A percentile compares a stretch with the other conserved stretches of the same genome.
Conservation (phyloP, 495 filamentous ascomycete species). For the Peziza echinospora region DNA sequence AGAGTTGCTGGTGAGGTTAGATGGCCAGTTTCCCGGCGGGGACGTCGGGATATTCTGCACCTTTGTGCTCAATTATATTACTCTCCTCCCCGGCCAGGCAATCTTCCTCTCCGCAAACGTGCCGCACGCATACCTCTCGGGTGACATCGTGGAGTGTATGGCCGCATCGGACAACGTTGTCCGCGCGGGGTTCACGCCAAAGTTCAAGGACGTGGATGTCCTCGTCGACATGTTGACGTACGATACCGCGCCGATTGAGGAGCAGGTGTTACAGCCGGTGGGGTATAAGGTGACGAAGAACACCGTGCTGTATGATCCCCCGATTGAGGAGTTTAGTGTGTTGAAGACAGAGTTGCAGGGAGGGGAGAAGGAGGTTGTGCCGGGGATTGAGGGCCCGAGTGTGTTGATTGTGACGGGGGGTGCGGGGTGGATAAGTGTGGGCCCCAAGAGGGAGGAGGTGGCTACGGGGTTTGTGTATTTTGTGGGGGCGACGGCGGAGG, state of each 20-base stretch:
- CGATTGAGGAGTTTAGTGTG: slow-evolving; percentile 91
- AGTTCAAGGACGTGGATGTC: slow-evolving; percentile 89
- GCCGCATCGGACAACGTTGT: slow-evolving; percentile 94
- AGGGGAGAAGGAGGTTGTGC: slow-evolving; percentile 66
- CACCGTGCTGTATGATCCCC: slow-evolving; percentile 66
- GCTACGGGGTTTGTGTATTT: slow-evolving; percentile 74
- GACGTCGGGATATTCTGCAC: slow-evolving; percentile 61
- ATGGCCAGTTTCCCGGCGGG: slow-evolving; percentile 52
- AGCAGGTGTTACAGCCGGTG: slow-evolving; percentile 73
- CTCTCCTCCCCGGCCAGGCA: slow-evolving; percentile 65
- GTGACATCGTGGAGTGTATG: slow-evolving; percentile 98
- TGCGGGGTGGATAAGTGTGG: slow-evolving; percentile 62
- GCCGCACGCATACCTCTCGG: slow-evolving; percentile 87
- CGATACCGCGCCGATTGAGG: slow-evolving; percentile 71
- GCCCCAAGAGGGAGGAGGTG: slow-evolving; percentile 48
- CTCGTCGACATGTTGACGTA: slow-evolving; percentile 89
- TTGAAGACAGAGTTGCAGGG: slow-evolving; percentile 53
- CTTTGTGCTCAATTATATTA: slow-evolving; percentile 67
- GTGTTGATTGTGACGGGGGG: slow-evolving; percentile 78
- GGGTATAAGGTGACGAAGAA: slow-evolving; percentile 37
- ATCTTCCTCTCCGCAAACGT: slow-evolving; percentile 93
- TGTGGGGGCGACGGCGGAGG: slow-evolving; percentile 66
- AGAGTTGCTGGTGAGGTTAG: slow-evolving; percentile 49
- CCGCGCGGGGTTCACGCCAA: slow-evolving; percentile 88
- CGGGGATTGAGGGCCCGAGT: slow-evolving; percentile 68